Base-by-base conservation (phyloP, 225 moss, liverwort and hornwort genomes). In the Pseudoscleropodium purum region DNA sequence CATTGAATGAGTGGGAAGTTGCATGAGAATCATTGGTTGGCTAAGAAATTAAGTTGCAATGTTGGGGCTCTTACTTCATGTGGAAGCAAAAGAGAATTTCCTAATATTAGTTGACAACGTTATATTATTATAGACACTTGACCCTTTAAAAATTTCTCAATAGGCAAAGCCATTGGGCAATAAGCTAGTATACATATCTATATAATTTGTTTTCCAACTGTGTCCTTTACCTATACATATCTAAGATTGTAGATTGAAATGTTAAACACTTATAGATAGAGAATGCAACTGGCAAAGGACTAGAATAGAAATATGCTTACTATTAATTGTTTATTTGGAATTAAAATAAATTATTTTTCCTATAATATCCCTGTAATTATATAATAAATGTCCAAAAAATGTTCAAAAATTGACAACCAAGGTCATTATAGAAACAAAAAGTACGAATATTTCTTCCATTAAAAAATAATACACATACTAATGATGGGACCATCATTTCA, bases 401-500 rank as follows among this genome's bases (percentile, higher is more conserved):
- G 5, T 77, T 52, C 5, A 36, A 52, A 76, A 23, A 8, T 2
- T 52, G 3, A 77, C 3, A 36, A 8, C 34, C 36, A 23, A 21
- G 13, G 49, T 34, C 33, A 5, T 36, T 36, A 9, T 36, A 77
- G 24, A 77, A 52, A 52, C 14, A 51, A 34, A 1, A 7, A 52
- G 14, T 52, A 23, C 5, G 36, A 52, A 52, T 52, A 36, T 52
- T 52, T 5, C 2, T 36, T 2, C 0, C 0, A 2, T 36, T 8
- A 23, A 23, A 23, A 21, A 21, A 13, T 7, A 52, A 8, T 52
- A 36, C 23, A 14, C 5, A 34, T 5, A 14, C 9, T 14, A 5
- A 24, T 54, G 15, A 34, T 77, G 15, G 14, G 36, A 0, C 5
- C 6, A 0, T 76, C 51, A 34, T 51, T 52, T 54, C 24, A 36